Evolutionary conservation across 768 basidiomycete species (phyloP).

Genomic region (Russula sp.): DNA sequence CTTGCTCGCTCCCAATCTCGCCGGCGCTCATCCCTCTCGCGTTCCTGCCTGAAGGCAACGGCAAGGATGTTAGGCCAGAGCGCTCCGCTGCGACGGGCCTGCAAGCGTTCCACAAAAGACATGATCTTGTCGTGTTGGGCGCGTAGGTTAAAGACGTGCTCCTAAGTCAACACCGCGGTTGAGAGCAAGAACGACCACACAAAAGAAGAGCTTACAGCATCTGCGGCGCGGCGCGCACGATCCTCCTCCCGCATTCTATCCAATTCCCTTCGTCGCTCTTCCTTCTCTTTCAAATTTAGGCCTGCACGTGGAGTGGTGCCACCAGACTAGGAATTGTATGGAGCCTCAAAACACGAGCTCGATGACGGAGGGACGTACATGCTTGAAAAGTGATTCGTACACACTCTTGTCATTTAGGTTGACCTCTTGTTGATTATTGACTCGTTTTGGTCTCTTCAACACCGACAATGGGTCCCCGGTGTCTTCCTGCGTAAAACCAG

Average conservation of each 20-base stretch:
- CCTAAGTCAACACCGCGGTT: constrained; percentile 15
- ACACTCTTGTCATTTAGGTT: constrained; percentile 25
- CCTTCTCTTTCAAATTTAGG: constrained; percentile 26
- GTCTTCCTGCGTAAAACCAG: constrained; percentile 1
- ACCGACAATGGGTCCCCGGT: constrained; percentile 16
- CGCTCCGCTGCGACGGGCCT: constrained; percentile 21
- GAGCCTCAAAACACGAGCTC: not conserved
- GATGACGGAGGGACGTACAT: constrained; percentile 19
- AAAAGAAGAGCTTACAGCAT: constrained; percentile 15
- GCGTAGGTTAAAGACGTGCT: constrained; percentile 27
- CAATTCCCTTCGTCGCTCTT: constrained; percentile 28
- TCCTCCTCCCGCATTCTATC: constrained; percentile 30
- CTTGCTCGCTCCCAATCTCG: constrained; percentile 16
- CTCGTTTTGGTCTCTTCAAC: constrained; percentile 21
- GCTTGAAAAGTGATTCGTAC: constrained; percentile 25
- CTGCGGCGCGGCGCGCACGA: constrained; percentile 24
- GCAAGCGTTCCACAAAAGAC: constrained; percentile 24
- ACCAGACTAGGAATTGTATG: constrained; percentile 17
- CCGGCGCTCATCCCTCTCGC: constrained; percentile 19
- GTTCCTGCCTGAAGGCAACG: constrained; percentile 23
- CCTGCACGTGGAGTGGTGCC: constrained; percentile 25
- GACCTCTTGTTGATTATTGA: constrained; percentile 22
- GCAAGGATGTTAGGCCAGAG: constrained; percentile 26
- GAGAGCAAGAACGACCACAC: not conserved
- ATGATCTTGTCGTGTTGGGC: constrained; percentile 27